These are phyloP conservation scores for Rhodotorula sphaerocarpa DNA, from an alignment of 768 basidiomycete genomes.

Conservation along the genomic window DNA sequence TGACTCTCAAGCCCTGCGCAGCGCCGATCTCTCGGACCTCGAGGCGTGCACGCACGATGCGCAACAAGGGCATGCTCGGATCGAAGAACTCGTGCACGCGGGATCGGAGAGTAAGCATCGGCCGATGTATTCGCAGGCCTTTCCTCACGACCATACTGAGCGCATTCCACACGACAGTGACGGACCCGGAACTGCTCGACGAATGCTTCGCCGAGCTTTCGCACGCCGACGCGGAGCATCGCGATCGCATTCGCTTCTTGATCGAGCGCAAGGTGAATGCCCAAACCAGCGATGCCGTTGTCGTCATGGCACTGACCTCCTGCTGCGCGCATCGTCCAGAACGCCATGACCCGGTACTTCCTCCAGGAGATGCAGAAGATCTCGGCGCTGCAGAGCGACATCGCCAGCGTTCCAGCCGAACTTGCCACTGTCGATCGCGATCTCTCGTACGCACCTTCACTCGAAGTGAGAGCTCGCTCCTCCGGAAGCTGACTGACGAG, in stretches of 20 bases:
- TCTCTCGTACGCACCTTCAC: conserved; percentile 22
- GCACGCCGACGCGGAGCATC: conserved; percentile 30
- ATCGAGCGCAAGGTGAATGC: conserved; percentile 36
- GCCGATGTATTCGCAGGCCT: no score
- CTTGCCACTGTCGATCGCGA: conserved; percentile 56
- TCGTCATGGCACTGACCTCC: neutral
- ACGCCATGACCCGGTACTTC: conserved; percentile 45
- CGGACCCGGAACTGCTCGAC: conserved; percentile 16
- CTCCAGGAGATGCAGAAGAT: conserved; percentile 64
- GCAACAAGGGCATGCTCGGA: conserved; percentile 17
- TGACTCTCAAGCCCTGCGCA: neutral
- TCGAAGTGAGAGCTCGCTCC: neutral
- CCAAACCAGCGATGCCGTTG: neutral
- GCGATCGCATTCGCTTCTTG: conserved; percentile 37
- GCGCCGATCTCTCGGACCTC: conserved; percentile 35
- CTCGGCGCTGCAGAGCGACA: conserved; percentile 68
- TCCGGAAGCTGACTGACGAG: no score
- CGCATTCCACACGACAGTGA: conserved; percentile 10
- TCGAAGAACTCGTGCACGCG: conserved; percentile 30
- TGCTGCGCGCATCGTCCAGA: conserved; percentile 36
- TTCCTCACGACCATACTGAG: no score
- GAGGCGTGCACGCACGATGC: conserved; percentile 38
- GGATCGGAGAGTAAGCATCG: conserved; percentile 6
- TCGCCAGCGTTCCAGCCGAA: conserved; percentile 62
- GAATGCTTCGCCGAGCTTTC: conserved; percentile 33